These are phyloP conservation scores for Cercis canadensis DNA, from an alignment of 306 rosid species.

Conservation along the genomic window DNA sequence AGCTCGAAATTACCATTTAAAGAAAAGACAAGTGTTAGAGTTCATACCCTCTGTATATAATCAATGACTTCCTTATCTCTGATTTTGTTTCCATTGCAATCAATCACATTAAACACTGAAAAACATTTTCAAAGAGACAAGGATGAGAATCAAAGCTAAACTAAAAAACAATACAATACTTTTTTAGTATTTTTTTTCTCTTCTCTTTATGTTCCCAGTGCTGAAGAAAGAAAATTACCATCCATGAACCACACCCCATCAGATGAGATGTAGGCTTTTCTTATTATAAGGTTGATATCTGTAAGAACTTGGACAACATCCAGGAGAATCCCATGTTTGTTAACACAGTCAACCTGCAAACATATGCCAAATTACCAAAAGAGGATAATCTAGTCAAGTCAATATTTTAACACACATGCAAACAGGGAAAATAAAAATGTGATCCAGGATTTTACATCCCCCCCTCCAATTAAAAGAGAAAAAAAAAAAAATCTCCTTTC, in stretches of 20 bases:
- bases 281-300: conserved; percentile 81
- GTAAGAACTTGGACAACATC: conserved; percentile 92
- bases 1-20: conserved; percentile 28
- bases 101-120: conserved; percentile 87
- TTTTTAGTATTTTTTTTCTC: neutral
- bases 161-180: neutral
- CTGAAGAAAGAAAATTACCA: conserved; percentile 56
- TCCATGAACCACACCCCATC: conserved; percentile 99
- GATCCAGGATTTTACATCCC: conserved; percentile 10
- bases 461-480: neutral
- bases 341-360: conserved; percentile 86
- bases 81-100: conserved; percentile 78
- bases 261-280: conserved; percentile 87
- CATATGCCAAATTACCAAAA: neutral
- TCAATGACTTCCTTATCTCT: conserved; percentile 81
- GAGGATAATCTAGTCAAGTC: neutral
- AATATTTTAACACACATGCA: neutral
- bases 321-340: conserved; percentile 88
- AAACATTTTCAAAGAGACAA: conserved; percentile 17
- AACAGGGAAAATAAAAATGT: neutral
- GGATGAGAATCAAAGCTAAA: conserved; percentile 21
- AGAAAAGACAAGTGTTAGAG: conserved; percentile 10
- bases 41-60: conserved; percentile 81
- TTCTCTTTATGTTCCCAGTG: neutral
- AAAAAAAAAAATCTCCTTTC: neutral